phyloP scores from a whole-genome alignment of 495 filamentous ascomycete species.

The Penicillium bovifimosum region DNA sequence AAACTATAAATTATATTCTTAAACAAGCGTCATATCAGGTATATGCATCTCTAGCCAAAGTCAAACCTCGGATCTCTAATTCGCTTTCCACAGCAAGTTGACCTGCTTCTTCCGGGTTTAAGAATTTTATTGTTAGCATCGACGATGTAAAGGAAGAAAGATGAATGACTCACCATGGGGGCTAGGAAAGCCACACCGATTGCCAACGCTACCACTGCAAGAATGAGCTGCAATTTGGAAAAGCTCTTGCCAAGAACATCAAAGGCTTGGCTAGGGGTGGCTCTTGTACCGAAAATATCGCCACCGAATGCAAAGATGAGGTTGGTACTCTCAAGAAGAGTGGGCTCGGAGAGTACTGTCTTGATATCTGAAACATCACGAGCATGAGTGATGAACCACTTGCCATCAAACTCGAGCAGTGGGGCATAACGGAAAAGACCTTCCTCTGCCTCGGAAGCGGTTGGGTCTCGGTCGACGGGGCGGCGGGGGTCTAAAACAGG shows the following conservation, averaged over 20 bases:
- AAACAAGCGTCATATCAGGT: too few species aligned
- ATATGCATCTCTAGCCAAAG: too few species aligned
- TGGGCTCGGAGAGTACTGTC: slow-evolving; percentile 66
- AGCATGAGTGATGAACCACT: slow-evolving; percentile 71
- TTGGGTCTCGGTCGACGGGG: slow-evolving; percentile 79
- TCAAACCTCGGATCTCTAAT: too few species aligned
- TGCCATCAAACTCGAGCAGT: slow-evolving; percentile 76
- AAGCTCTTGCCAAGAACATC: slow-evolving; percentile 92
- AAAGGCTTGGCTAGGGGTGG: slow-evolving; percentile 79
- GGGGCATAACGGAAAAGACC: slow-evolving; percentile 73
- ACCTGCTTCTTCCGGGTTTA: slow-evolving; percentile 41
- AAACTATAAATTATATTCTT: too few species aligned
- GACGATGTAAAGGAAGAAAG: too few species aligned
- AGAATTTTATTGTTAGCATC: too few species aligned
- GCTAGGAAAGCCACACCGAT: slow-evolving; percentile 71
- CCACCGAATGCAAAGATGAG: slow-evolving; percentile 82
- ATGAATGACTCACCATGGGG: slow-evolving; percentile 65
- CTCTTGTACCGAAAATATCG: slow-evolving; percentile 81
- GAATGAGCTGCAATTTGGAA: slow-evolving; percentile 76
- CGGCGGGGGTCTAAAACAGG: slow-evolving; percentile 76
- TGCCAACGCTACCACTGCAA: slow-evolving; percentile 72
- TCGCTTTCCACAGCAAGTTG: slow-evolving; percentile 42
- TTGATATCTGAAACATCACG: slow-evolving; percentile 73
- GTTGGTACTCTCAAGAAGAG: slow-evolving; percentile 84
- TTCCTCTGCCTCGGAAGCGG: slow-evolving; percentile 71